Conservation (phyloP, 1,284 basidiomycete species). For the Naganishia sp. region DNA sequence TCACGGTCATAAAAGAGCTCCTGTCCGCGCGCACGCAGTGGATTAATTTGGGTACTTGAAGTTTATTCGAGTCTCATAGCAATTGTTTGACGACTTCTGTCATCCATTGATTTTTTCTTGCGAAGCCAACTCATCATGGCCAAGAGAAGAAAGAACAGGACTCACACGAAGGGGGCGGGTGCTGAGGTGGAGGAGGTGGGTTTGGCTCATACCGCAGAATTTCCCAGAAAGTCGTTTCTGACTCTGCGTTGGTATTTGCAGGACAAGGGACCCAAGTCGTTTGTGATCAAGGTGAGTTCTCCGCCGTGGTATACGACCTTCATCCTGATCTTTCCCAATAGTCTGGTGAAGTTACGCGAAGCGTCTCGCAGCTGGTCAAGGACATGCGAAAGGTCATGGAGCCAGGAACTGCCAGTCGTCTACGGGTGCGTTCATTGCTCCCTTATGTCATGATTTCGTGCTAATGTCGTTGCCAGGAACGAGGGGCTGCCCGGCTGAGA, state of each 20-base stretch:
- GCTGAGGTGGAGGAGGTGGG: slow-evolving; percentile 47
- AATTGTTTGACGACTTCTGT: too few relatives aligned
- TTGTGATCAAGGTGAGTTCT: slow-evolving; percentile 71
- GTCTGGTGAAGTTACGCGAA: slow-evolving; percentile 85
- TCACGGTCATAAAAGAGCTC: too few relatives aligned
- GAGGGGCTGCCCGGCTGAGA: slow-evolving; percentile 86
- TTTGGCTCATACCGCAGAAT: neutral
- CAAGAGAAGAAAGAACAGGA: slow-evolving; percentile 76
- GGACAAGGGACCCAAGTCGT: slow-evolving; percentile 59
- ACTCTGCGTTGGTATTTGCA: slow-evolving; percentile 21
- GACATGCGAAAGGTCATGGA: slow-evolving; percentile 96
- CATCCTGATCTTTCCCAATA: slow-evolving; percentile 28
- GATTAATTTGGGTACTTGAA: slow-evolving; percentile 7
- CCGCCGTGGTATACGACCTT: slow-evolving; percentile 21
- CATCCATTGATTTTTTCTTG: neutral
- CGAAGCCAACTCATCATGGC: slow-evolving; percentile 60
- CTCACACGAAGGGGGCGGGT: slow-evolving; percentile 69
- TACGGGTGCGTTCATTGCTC: slow-evolving; percentile 64
- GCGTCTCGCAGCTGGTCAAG: slow-evolving; percentile 82
- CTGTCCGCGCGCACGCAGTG: neutral
- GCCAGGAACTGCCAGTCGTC: slow-evolving; percentile 90
- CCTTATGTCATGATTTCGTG: neutral
- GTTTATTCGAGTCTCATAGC: slow-evolving; percentile 1
- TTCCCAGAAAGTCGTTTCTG: neutral
- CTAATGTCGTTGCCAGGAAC: slow-evolving; percentile 64